Evolutionary conservation across 192 early-diverging fungal genomes (phyloP).

Genomic region (Rhizophagus clarus): DNA sequence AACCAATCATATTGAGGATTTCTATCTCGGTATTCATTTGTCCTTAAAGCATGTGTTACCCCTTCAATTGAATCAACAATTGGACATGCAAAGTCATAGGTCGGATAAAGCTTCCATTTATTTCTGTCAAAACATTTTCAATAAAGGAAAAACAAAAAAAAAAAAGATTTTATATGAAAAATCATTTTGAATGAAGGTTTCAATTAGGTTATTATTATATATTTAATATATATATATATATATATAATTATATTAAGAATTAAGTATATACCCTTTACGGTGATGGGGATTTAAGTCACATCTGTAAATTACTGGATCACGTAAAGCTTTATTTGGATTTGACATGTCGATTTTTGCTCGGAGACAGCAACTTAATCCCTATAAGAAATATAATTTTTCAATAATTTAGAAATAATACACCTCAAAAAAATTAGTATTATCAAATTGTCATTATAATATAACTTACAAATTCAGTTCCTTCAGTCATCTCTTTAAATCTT

Average conservation of each 20-base stretch:
- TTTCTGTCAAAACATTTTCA: slow-evolving; percentile 30
- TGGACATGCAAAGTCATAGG: slow-evolving; percentile 98
- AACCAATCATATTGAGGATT: slow-evolving; percentile 98
- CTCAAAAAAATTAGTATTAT: neutral
- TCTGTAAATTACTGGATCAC: slow-evolving; percentile 97
- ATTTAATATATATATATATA: neutral
- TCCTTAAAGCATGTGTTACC: slow-evolving; percentile 96
- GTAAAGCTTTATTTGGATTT: slow-evolving; percentile 86
- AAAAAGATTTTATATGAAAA: too few species aligned
- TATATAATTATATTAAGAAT: too few species aligned
- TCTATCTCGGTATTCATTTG: slow-evolving; percentile 98
- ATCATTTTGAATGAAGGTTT: too few species aligned
- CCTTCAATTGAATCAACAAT: slow-evolving; percentile 96
- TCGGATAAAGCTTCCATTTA: slow-evolving; percentile 97
- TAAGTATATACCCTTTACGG: slow-evolving; percentile 66
- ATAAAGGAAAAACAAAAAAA: too few species aligned
- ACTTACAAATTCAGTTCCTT: slow-evolving; percentile 75
- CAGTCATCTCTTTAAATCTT: slow-evolving; percentile 91
- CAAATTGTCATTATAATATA: neutral
- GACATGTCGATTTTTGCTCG: slow-evolving; percentile 95
- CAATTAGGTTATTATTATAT: neutral
- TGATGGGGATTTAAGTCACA: slow-evolving; percentile 91
- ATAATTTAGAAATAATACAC: neutral
- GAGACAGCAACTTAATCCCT: slow-evolving; percentile 81
- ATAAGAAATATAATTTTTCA: neutral